Base-by-base conservation (phyloP, 768 basidiomycete genomes). In the Rhizopogon roseolus region DNA sequence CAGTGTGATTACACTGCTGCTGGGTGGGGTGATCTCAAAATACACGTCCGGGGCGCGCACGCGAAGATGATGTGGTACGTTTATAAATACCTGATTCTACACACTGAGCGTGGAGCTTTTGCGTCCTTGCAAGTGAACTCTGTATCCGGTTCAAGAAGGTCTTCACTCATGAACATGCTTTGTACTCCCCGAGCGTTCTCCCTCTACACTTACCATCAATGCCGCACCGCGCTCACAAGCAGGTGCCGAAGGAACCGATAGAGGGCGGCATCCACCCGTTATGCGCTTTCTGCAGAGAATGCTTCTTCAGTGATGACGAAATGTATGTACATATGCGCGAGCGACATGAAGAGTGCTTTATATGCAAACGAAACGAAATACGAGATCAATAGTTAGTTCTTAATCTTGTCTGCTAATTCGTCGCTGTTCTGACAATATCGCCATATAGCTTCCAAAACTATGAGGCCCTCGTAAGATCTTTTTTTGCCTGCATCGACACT, bases 311-410 rank as follows among this genome's bases (percentile, higher is more conserved):
- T n/a, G 86, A 88, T 52, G 96, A 98, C 63, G 94, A 94, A 62
- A 73, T 98, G n/a, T 97, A 85, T 66, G 74, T 84, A 22, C 97
- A 99, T 68, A 91, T 98, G 86, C 82, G 95, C 49, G 87, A 94
- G 64, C 77, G 76, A 46, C 96, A 99, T 71, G 96, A 99, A 68
- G 95, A 98, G 63, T 98, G 96, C 66, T 97, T 97, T 60, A 69
- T 99, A 13, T 99, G 97, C 69, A 93, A 92, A 65, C 79, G 88
- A 28, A 81, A 86, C 53, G 93, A 87, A 6, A 61, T 90, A 39
- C 76, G 80, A 58, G 84, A 94, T 68, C 84, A 93, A 71, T 94
- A 97, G 93, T 97, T 62, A 64, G 93, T 80, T 13, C 55, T 41
- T 28, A 10, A 16, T 36, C 56, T 42, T 5, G 38, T 54, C 36